Evolutionary conservation across 2,329 filamentous ascomycete genomes (phyloP), one percentile per base, ranked within the genome.

Genomic region (Phyllosticta citriasiana): DNA sequence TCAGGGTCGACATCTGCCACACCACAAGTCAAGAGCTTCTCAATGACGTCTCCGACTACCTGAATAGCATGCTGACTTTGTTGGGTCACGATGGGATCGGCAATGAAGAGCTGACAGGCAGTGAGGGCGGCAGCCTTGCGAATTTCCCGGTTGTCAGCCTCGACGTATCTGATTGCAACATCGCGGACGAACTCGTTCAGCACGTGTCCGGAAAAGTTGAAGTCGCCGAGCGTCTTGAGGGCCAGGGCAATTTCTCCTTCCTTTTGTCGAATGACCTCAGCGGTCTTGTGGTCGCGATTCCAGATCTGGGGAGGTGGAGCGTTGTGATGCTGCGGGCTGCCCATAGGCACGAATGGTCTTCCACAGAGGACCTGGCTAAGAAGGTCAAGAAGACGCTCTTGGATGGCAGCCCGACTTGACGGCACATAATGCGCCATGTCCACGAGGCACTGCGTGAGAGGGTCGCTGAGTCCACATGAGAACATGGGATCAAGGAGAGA

Each of bases 341-440:
- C 95, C 8, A 99, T 81, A 1, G 92, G 91, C 66, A 93, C 88
- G 74, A 97, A 99, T 1, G 91, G 89, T 66, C 94, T 88, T 3
- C 93, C 91, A 64, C 92, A 96, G 1, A 99, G 83, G 3, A 97
- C 93, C 65, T 93, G 85, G 73, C 94, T 97, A 50, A 99, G 82
- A 83, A 99, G 92, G 70, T 99, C 91, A 12, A 99, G 82, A 25
- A 99, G 79, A 67, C 94, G 87, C 69, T 97, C 93, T 71, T 99
- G 94, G 51, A 99, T 97, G 6, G 86, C 92, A 2, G 88, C 83
- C 71, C 96, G 94, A 62, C 97, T 91, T 0, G 95, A 91, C 0
- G 93, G 94, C 55, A 99, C 97, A 71, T 99, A 97, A 71, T 97
- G 96, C 27, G 94, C 94, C 89, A 99, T 97, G 70, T 99, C 95